phyloP scores from a whole-genome alignment of 345 rosid species.

The Camelina laxa region DNA sequence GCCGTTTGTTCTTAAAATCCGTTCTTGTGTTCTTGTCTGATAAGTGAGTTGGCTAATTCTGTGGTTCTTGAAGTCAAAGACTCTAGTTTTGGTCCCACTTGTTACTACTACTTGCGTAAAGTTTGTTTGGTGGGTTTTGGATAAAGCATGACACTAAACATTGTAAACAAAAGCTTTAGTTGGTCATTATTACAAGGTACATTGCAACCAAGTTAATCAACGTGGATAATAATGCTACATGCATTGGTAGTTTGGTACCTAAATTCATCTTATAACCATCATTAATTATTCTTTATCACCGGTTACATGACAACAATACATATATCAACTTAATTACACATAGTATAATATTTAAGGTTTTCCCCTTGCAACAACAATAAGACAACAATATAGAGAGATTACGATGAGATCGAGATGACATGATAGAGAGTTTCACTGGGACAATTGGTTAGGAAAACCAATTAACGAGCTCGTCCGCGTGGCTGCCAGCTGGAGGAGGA shows the following conservation, averaged over 20 bases:
- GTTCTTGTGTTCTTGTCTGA: conserved; percentile 4
- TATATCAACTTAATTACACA: conserved; percentile 21
- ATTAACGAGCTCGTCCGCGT: conserved; percentile 43
- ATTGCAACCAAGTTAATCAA: no score
- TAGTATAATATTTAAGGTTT: conserved; percentile 3
- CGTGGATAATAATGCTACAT: background rate
- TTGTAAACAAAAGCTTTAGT: background rate
- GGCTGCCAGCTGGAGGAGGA: conserved; percentile 47
- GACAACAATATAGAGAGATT: background rate
- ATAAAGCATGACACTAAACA: background rate
- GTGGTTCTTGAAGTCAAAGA: conserved; percentile 25
- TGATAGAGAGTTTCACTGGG: background rate
- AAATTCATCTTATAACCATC: background rate
- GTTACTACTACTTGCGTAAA: conserved; percentile 5
- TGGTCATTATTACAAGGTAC: no score
- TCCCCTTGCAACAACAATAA: background rate
- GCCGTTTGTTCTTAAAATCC: conserved; percentile 31
- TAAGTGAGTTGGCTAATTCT: background rate
- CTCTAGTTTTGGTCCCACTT: conserved; percentile 32
- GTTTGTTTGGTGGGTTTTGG: background rate
- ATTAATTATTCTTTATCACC: conserved; percentile 11
- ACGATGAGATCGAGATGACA: conserved; percentile 12
- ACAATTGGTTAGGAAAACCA: conserved; percentile 40
- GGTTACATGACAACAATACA: conserved; percentile 4
- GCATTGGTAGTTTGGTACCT: background rate